Evolutionary conservation across 2,329 filamentous ascomycete genomes (phyloP), one percentile per base, ranked within the genome.

Genomic region (Epichloe sibirici): DNA sequence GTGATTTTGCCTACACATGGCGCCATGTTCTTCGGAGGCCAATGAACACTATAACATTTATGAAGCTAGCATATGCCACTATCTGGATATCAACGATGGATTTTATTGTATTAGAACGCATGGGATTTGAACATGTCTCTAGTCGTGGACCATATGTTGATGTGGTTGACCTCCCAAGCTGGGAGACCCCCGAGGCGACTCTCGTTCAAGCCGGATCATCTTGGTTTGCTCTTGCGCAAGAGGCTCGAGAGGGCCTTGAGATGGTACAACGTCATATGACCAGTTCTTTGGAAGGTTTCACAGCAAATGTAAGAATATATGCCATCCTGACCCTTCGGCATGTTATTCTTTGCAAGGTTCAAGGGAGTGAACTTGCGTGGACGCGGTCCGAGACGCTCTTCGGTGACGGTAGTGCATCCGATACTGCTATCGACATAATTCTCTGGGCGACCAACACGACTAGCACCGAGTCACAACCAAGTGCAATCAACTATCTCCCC

Each of bases 1-100:
- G 25, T 42, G 57, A 61, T 40, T 59, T 61, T 55, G 50, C 49
- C 1, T 45, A 56, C 35, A 48, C 45, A 9, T 60, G 58, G 61
- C 60, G 59, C 4, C 59, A 62, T 50, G 1, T 61, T n/a, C 44
- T 60, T 38, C 55, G 53, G 11, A 34, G 53, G 9, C 37, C 49
- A 28, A 53, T 58, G 38, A 62, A 58, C 3, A 46, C 34, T 4
- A 45, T 4, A 3, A 59, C 55, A 1, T 62, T 59, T 28, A 46
- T 31, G 35, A 59, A 55, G 44, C 51, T 61, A 0, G 50, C 54
- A n/a, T 58, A 58, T 46, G 60, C 58, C 1, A 48, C 46, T 4
- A 46, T 60, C 17, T 59, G 55, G 51, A 55, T 62, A 31, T 54
- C 51, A 45, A 54, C 9, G 38, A 40, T 57, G 44, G 34, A 58